phyloP scores from a whole-genome alignment of 345 rosid genomes.

The Eucalyptus guilfoylei region DNA sequence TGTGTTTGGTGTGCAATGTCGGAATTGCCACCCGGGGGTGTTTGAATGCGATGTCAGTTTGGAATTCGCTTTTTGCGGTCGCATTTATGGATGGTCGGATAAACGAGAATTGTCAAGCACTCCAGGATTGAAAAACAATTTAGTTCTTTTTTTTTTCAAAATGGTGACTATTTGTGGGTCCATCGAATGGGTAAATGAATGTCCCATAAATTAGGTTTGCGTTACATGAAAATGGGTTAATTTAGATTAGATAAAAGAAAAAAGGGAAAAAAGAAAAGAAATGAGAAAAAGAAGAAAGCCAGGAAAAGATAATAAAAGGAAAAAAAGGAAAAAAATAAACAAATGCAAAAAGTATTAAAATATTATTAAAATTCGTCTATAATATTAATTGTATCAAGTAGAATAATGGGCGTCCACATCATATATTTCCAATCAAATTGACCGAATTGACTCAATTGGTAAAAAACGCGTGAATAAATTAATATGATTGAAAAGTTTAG shows the following conservation, averaged over 20 bases:
- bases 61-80: not conserved
- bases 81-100: not conserved
- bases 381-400: not conserved
- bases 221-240: not conserved
- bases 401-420: rapidly evolving
- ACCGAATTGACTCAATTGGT: rapidly evolving
- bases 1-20: not conserved
- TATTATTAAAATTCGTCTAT: rapidly evolving
- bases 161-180: not conserved
- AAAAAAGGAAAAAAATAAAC: no score
- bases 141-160: no score
- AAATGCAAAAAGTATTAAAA: no score
- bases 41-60: not conserved
- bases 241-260: no score
- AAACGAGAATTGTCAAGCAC: not conserved
- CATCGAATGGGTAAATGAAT: not conserved
- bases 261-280: rapidly evolving
- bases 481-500: no score
- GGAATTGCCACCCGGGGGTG: not conserved
- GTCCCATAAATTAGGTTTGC: not conserved
- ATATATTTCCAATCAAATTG: rapidly evolving
- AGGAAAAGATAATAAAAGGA: no score
- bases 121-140: not conserved
- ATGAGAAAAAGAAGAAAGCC: no score
- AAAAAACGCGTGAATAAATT: no score